Evolutionary conservation across 2,329 filamentous ascomycete species (phyloP), one percentile per base, ranked within the genome.

Genomic region (Colletotrichum tropicicola): DNA sequence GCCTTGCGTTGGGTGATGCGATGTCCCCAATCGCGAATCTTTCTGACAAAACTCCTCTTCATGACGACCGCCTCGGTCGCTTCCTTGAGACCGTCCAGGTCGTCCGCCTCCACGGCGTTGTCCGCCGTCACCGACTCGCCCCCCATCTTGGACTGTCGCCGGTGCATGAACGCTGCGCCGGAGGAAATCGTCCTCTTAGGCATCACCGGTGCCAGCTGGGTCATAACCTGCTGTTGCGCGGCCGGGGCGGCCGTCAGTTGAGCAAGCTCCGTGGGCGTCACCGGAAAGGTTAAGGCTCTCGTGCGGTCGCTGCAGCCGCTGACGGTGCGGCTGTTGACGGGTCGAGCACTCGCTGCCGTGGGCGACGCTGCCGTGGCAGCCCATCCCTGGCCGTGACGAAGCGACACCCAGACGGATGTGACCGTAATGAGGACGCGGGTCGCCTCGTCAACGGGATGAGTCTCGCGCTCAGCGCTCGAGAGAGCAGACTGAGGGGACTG

Each of bases 331-430:
- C 47, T 47, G 27, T 66, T 49, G 28, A 17, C 32, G 5, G 63
- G 58, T 8, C 63, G 59, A 6, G 35, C 48, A 6, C 13, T 47
- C 5, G 49, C 23, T 15, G 65, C 15, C 25, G 58, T 13, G 43
- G 57, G 52, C 19, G 43, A 51, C 23, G 41, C 48, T 28, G 54
- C 45, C 12, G 58, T 45, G 13, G 55, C 64, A 41, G 28, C 67
- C 71, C 62, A 72, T 63, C 47, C 58, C 37, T 68, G 58, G 13
- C 62, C 63, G 48, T 68, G 65, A 19, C 68, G 67, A 15, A 73
- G 64, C 3, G 71, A 70, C 15, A 73, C 68, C 70, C 70, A 72
- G 19, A 71, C 68, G 2, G 70, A 70, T 3, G 69, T 71, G 6
- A 71, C 67, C 13, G 70, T 68, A 15, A 73, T 73, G 4, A 73